Conservation (phyloP, 768 basidiomycete genomes). For the Mycena crocata region DNA sequence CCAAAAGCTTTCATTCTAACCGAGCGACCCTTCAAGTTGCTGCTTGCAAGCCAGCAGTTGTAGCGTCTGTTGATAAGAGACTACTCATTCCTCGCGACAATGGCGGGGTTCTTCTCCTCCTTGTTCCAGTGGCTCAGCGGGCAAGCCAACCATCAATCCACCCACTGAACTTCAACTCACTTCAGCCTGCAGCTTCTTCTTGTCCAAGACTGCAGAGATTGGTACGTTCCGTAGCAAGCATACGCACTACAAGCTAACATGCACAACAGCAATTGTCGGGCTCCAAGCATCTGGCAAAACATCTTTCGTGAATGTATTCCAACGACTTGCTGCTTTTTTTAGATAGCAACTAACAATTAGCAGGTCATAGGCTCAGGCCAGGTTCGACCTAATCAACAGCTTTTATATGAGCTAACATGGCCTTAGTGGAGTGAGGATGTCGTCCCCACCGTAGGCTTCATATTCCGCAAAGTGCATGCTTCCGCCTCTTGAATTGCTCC, state of each 20-base stretch:
- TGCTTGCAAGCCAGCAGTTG: too few species aligned
- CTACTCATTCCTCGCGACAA: conserved; percentile 25
- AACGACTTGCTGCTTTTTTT: too few species aligned
- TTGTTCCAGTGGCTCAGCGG: conserved; percentile 61
- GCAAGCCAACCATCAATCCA: conserved; percentile 37
- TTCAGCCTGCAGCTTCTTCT: conserved; percentile 71
- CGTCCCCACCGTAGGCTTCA: conserved; percentile 96
- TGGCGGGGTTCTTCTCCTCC: conserved; percentile 56
- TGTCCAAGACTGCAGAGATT: conserved; percentile 88
- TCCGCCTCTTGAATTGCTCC: background rate
- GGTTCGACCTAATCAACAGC: conserved; percentile 49
- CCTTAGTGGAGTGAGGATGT: conserved; percentile 93
- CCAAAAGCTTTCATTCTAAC: too few species aligned
- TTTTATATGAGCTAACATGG: background rate
- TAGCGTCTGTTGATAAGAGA: too few species aligned
- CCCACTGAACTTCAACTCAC: background rate
- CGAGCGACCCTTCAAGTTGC: too few species aligned
- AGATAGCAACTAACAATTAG: too few species aligned
- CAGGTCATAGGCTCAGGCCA: conserved; percentile 90
- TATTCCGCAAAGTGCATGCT: conserved; percentile 81
- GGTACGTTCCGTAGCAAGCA: conserved; percentile 1
- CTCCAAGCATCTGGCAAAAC: conserved; percentile 96
- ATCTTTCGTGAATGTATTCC: conserved; percentile 93
- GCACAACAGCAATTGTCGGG: conserved; percentile 77
- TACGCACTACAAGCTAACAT: background rate